Percentiles rank a stretch among this genome's conserved stretches.
phyloP scores from a whole-genome alignment of 2,329 filamentous ascomycete genomes.

The Biscogniauxia marginata region DNA sequence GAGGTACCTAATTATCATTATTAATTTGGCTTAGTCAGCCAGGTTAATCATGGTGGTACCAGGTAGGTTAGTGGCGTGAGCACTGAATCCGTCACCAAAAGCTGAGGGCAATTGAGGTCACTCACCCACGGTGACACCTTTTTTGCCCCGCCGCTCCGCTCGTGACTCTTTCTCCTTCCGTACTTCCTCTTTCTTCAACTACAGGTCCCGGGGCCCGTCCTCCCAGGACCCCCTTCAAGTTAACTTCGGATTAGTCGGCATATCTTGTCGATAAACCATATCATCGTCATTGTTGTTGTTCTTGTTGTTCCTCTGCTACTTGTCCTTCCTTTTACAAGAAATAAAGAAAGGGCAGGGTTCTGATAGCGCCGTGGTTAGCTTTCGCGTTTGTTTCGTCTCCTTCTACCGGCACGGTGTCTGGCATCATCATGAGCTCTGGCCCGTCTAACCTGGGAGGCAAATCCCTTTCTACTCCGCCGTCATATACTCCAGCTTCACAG shows the following conservation, averaged over 20 bases:
- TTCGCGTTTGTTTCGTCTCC: too few relatives aligned
- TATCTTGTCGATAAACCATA: background rate
- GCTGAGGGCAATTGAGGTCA: too few relatives aligned
- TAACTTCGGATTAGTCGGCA: background rate
- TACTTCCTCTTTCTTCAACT: slow-evolving; percentile 17
- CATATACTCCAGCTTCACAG: slow-evolving; percentile 41
- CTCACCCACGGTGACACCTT: too few relatives aligned
- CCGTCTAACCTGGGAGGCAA: slow-evolving; percentile 47
- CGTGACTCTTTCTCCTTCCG: slow-evolving; percentile 6
- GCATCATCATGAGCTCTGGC: slow-evolving; percentile 34
- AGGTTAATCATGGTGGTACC: background rate
- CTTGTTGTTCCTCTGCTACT: background rate
- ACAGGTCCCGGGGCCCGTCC: slow-evolving; percentile 28
- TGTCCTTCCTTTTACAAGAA: background rate
- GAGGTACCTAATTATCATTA: background rate
- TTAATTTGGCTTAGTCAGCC: background rate
- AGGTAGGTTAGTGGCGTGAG: background rate
- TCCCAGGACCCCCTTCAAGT: slow-evolving; percentile 26
- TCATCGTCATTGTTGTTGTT: background rate
- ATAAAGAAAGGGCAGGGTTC: background rate
- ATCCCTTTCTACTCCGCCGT: slow-evolving; percentile 46
- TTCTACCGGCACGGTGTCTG: too few relatives aligned
- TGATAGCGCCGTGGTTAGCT: too few relatives aligned
- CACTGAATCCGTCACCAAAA: background rate
- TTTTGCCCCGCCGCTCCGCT: slow-evolving; percentile 30